Percentiles rank a stretch among this genome's conserved stretches.
Conservation (phyloP, 2,329 filamentous ascomycete species). For the Alternaria atra region DNA sequence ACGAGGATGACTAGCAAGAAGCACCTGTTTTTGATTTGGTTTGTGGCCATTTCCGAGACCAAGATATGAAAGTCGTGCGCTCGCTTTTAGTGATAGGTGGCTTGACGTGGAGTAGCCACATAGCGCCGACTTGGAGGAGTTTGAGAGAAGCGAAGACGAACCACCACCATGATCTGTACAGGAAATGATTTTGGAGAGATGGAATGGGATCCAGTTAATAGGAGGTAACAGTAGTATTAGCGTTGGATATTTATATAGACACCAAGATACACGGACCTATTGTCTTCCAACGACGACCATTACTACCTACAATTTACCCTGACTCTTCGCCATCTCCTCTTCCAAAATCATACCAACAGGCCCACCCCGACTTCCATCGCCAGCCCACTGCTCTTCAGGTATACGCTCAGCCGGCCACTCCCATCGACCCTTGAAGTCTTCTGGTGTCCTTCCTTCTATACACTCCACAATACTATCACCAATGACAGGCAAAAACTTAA, state of each 20-base stretch:
- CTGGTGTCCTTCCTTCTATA: conserved; percentile 53
- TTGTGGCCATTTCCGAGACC: background rate
- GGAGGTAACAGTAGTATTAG: no score
- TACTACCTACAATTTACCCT: conserved; percentile 38
- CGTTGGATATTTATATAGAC: background rate
- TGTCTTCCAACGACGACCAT: background rate
- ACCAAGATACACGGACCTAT: background rate
- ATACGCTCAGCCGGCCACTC: conserved; percentile 57
- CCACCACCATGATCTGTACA: background rate
- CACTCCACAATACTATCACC: conserved; percentile 64
- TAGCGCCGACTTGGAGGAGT: no score
- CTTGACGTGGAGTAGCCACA: no score
- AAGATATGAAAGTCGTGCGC: background rate
- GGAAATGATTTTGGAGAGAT: background rate
- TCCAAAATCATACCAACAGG: conserved; percentile 51
- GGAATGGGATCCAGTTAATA: no score
- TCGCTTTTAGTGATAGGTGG: no score
- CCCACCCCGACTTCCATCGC: conserved; percentile 52
- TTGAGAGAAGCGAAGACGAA: background rate
- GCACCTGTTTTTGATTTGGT: background rate
- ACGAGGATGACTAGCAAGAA: background rate
- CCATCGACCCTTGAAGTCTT: conserved; percentile 70
- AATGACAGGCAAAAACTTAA: conserved; percentile 69
- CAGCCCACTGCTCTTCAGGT: conserved; percentile 47
- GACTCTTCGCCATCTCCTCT: conserved; percentile 52